Evolutionary conservation across 208 protist species (phyloP).

Genomic region (Crithidia mellificae): DNA sequence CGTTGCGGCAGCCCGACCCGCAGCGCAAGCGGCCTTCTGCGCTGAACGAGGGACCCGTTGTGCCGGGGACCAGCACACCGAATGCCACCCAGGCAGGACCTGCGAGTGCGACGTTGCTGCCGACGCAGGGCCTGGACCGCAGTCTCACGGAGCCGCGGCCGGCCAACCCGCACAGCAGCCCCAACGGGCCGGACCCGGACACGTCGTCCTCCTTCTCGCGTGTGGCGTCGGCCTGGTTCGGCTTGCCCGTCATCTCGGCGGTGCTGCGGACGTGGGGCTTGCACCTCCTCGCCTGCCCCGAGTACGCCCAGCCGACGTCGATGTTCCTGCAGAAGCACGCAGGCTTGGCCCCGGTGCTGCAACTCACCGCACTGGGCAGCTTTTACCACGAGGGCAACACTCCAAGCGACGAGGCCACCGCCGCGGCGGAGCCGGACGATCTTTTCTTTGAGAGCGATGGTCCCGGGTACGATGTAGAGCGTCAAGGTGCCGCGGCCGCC

Average conservation of each 20-base stretch:
- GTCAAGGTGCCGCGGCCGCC: neutral
- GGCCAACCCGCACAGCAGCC: conserved; percentile 15
- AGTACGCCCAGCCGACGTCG: conserved; percentile 64
- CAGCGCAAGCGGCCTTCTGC: neutral
- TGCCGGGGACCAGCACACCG: neutral
- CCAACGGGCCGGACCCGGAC: conserved; percentile 34
- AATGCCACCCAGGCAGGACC: too few relatives aligned
- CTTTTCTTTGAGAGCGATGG: conserved; percentile 31
- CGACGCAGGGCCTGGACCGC: neutral
- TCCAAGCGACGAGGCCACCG: conserved; percentile 21
- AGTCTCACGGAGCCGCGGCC: neutral
- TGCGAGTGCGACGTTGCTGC: neutral
- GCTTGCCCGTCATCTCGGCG: conserved; percentile 47
- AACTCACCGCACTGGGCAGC: conserved; percentile 37
- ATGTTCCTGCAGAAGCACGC: conserved; percentile 71
- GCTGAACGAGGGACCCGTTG: neutral
- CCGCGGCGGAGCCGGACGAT: conserved; percentile 17
- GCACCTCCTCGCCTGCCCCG: conserved; percentile 63
- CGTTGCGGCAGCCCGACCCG: conserved; percentile 16
- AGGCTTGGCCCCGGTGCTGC: conserved; percentile 60
- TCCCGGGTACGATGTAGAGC: neutral
- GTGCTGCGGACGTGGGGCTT: conserved; percentile 64
- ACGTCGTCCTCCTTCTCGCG: conserved; percentile 43
- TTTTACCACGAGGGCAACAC: conserved; percentile 26
- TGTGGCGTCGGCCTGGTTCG: conserved; percentile 67